Evolutionary conservation across 768 basidiomycete genomes (phyloP).

Genomic region (Melanogaster broomeanus): DNA sequence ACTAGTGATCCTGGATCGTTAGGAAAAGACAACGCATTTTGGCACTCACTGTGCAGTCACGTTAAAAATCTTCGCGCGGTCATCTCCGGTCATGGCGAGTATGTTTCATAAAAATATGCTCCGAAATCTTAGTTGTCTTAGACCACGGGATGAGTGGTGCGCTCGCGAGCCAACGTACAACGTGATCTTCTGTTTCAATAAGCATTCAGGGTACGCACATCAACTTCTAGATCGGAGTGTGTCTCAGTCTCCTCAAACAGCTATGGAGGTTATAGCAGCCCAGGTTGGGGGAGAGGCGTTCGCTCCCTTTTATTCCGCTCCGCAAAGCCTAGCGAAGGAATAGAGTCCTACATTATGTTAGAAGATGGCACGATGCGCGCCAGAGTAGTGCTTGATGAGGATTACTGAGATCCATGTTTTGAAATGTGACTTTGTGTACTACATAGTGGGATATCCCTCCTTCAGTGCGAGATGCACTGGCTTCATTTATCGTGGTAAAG

Average conservation of each 20-base stretch:
- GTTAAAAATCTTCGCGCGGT: slow-evolving; percentile 68
- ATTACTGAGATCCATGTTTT: slow-evolving; percentile 25
- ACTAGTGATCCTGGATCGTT: slow-evolving; percentile 36
- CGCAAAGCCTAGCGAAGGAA: slow-evolving; percentile 41
- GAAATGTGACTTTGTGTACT: neutral
- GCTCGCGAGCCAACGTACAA: slow-evolving; percentile 60
- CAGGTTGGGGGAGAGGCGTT: slow-evolving; percentile 65
- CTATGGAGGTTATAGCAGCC: slow-evolving; percentile 59
- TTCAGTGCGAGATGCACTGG: too few relatives aligned
- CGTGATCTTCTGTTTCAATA: slow-evolving; percentile 73
- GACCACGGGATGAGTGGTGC: slow-evolving; percentile 85
- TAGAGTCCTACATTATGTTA: slow-evolving; percentile 67
- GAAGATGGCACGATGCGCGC: slow-evolving; percentile 61
- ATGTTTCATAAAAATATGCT: neutral
- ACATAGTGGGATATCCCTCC: too few relatives aligned
- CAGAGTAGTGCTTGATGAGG: slow-evolving; percentile 48
- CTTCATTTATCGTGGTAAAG: too few relatives aligned
- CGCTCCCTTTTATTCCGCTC: slow-evolving; percentile 63
- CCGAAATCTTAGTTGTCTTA: slow-evolving; percentile 21
- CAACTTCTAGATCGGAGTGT: neutral
- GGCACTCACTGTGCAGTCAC: slow-evolving; percentile 56
- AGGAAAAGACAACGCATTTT: slow-evolving; percentile 61
- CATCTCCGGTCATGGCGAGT: slow-evolving; percentile 69
- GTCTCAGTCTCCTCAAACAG: slow-evolving; percentile 31
- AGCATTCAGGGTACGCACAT: slow-evolving; percentile 64